Evolutionary conservation across 352 stramenopile genomes (phyloP).

Genomic region (Globisporangium viniferum): DNA sequence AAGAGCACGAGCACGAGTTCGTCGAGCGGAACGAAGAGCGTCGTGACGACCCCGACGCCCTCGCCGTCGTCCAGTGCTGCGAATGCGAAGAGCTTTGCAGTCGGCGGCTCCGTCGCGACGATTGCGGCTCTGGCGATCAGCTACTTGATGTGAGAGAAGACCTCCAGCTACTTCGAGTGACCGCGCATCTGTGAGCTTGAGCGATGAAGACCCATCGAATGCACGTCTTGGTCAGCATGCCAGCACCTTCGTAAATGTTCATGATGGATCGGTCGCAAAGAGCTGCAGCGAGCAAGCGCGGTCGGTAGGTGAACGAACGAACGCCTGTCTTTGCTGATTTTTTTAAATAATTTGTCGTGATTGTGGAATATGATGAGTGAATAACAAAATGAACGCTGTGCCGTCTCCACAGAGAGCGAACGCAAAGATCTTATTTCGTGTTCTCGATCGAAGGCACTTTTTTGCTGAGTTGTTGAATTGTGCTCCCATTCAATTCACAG

Average conservation of each 20-base stretch:
- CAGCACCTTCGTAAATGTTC: neutral
- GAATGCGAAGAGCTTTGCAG: neutral
- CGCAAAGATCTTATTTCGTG: too few species aligned
- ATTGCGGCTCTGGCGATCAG: conserved; percentile 1
- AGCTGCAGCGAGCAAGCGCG: neutral
- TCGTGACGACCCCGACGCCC: neutral
- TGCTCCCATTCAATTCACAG: neutral
- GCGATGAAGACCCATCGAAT: neutral
- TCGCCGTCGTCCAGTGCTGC: neutral
- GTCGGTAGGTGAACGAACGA: neutral
- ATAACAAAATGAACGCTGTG: neutral
- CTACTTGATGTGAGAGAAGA: conserved; percentile 12
- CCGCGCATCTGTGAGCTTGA: neutral
- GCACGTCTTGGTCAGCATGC: neutral
- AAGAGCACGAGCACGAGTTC: neutral
- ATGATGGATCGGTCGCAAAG: neutral
- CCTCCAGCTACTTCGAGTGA: neutral
- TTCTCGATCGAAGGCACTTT: too few species aligned
- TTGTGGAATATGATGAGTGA: neutral
- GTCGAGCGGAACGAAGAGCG: conserved; percentile 1
- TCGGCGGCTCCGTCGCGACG: neutral
- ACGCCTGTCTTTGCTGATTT: neutral
- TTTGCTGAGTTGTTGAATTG: neutral
- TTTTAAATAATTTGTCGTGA: neutral
- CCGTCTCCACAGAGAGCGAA: neutral